Percentiles rank a stretch among this genome's conserved stretches.
Evolutionary conservation across 345 rosid species (phyloP).

Genomic region (Boechera stricta): DNA sequence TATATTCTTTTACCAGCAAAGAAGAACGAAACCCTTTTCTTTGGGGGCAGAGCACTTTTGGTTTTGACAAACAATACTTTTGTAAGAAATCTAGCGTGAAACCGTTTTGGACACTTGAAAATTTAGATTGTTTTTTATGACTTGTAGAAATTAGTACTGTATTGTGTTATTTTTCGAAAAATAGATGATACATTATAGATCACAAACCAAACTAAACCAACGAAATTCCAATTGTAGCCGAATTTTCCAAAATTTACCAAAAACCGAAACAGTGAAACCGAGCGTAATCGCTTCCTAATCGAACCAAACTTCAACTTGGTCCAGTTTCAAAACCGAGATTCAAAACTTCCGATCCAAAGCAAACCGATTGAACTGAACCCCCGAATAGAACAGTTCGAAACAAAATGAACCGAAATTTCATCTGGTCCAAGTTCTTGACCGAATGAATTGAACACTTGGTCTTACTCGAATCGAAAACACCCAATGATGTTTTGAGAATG

Average conservation of each 20-base stretch:
- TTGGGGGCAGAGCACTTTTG: constrained; percentile 22
- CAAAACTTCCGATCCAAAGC: too few relatives aligned
- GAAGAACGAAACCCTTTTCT: constrained; percentile 24
- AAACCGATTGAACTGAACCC: too few relatives aligned
- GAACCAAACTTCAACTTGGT: background rate
- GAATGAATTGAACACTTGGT: background rate
- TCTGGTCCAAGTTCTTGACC: too few relatives aligned
- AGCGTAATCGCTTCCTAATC: background rate
- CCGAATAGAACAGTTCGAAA: background rate
- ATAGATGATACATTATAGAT: background rate
- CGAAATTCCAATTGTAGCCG: background rate
- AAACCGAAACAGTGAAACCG: too few relatives aligned
- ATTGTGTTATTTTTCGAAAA: too few relatives aligned
- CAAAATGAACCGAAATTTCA: too few relatives aligned
- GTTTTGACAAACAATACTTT: constrained; percentile 25
- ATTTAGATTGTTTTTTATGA: background rate
- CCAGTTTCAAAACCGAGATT: background rate
- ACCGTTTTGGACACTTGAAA: background rate
- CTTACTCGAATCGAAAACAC: background rate
- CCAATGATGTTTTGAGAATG: background rate
- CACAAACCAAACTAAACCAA: background rate
- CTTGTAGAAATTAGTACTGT: too few relatives aligned
- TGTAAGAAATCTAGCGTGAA: constrained; percentile 20
- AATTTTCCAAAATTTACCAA: too few relatives aligned
- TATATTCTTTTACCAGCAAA: constrained; percentile 43